Base-by-base conservation (phyloP, 2,329 filamentous ascomycete species). In the Hypocrella siamensis region DNA sequence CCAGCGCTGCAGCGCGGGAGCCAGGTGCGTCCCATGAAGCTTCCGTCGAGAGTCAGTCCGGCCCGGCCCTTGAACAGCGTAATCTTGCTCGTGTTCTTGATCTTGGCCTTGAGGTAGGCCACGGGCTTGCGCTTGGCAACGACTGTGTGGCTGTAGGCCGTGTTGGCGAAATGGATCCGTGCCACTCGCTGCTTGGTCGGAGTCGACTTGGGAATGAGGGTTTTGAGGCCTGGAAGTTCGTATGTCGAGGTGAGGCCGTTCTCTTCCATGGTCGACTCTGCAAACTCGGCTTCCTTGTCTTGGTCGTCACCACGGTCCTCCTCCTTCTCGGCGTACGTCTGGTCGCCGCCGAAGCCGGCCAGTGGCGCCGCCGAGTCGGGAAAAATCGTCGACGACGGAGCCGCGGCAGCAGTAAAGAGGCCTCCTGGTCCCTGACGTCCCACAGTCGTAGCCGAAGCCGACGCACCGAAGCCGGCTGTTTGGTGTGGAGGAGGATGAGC, bases 41-140 rank as follows among this genome's bases (percentile, higher is more conserved):
- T 58, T 5, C 66, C 65, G 45, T 75, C 70, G 16, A 75, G 59
- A 1, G 65, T 72, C 6, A 75, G 53, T 3, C 67, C 64, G 0
- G 59, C 57, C 3, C 58, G 57, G 10, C 68, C 69, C 32, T 54
- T 54, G 26, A 71, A 58, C 9, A 74, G 53, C 0, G 66, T 65
- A 31, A 71, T 56, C 35, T 57, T 59, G 38, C 59, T 65, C 6
- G 50, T 51, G 44, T 75, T 75, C 27, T 54, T 56, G 19, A 75
- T 45, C 29, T 57, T 56, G 17, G 66, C 67, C 36, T 65, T 63
- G 29, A 75, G 58, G 51, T 67, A 73, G 3, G 69, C 70, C 4
- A 56, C 62, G 2, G 64, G 57, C 36, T 64, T 64, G 39, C 70
- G 61, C 49, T 75, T 75, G 31, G 67, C 61, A 6, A 75, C 59